Evolutionary conservation across 768 basidiomycete species (phyloP).

Genomic region (Calvatia gigantea): DNA sequence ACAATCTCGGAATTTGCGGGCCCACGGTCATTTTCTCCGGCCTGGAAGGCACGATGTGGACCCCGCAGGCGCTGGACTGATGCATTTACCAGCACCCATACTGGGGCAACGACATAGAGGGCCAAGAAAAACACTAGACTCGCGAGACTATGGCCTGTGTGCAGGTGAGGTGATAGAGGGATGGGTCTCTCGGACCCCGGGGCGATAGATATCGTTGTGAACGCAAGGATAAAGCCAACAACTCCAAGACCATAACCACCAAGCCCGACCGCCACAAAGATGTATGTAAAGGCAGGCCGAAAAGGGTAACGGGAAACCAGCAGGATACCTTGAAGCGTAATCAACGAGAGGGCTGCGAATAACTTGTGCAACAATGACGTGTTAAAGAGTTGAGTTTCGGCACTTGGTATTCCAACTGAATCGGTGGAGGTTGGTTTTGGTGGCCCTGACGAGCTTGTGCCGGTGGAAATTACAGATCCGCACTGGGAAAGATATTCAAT

Average conservation of each 20-base stretch:
- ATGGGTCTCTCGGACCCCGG: slow-evolving; percentile 28
- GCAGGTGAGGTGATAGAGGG: slow-evolving; percentile 32
- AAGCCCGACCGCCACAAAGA: slow-evolving; percentile 35
- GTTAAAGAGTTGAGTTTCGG: slow-evolving; percentile 19
- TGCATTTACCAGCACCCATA: slow-evolving; percentile 14
- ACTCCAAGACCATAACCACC: slow-evolving; percentile 55
- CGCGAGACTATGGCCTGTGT: slow-evolving; percentile 61
- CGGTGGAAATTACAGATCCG: slow-evolving; percentile 34
- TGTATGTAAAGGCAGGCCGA: slow-evolving; percentile 17
- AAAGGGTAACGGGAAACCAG: slow-evolving; percentile 30
- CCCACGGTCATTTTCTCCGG: slow-evolving; percentile 10
- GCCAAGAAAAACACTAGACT: slow-evolving; percentile 63
- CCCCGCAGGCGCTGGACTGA: neutral
- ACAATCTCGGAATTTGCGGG: slow-evolving; percentile 21
- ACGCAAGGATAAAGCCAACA: slow-evolving; percentile 57
- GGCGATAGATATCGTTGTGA: slow-evolving; percentile 48
- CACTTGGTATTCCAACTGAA: slow-evolving; percentile 3
- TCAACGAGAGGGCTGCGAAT: slow-evolving; percentile 41
- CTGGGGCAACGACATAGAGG: slow-evolving; percentile 52
- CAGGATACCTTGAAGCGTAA: slow-evolving; percentile 31
- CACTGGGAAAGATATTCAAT: slow-evolving; percentile 59
- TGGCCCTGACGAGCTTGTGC: slow-evolving; percentile 19
- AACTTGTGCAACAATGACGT: slow-evolving; percentile 44
- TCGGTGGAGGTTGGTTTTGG: slow-evolving; percentile 19
- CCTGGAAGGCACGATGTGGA: neutral